These are phyloP conservation scores for Cladosporium velox DNA, from an alignment of 2,329 filamentous ascomycete genomes.

Conservation along the genomic window DNA sequence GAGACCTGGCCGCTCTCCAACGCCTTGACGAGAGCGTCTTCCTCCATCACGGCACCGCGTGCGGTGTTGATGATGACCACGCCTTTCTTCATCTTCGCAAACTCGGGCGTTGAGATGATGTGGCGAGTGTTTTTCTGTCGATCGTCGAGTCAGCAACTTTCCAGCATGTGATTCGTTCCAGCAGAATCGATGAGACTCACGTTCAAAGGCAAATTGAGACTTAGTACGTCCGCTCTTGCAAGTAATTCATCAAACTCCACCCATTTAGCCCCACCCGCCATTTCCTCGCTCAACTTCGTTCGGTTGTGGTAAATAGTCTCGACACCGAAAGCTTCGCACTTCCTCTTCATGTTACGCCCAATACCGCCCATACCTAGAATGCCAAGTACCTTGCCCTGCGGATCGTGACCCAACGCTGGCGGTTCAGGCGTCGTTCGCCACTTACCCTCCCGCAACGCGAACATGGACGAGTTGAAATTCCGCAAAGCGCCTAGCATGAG, in stretches of 20 bases:
- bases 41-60: conserved; percentile 79
- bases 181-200: conserved; percentile 51
- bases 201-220: conserved; percentile 78
- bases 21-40: conserved; percentile 74
- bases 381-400: conserved; percentile 74
- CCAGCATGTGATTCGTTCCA: not conserved
- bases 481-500: conserved; percentile 78
- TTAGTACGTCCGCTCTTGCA: conserved; percentile 71
- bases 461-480: conserved; percentile 69
- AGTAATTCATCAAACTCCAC: conserved; percentile 74
- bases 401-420: conserved; percentile 68
- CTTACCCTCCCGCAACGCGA: conserved; percentile 63
- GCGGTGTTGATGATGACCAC: conserved; percentile 81
- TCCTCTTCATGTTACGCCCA: conserved; percentile 72
- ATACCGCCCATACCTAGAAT: conserved; percentile 88
- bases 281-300: conserved; percentile 57
- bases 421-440: conserved; percentile 63
- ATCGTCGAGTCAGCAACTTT: not conserved
- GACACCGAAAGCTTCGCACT: conserved; percentile 77
- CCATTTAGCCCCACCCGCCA: conserved; percentile 62
- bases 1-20: conserved; percentile 69
- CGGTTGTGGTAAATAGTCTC: conserved; percentile 74
- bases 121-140: conserved; percentile 67
- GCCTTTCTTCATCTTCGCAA: conserved; percentile 75
- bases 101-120: conserved; percentile 70